Percentiles rank a stretch among this genome's conserved stretches.
phyloP scores from a whole-genome alignment of 129 eudicot species.

The Chrysanthemum makinoi region DNA sequence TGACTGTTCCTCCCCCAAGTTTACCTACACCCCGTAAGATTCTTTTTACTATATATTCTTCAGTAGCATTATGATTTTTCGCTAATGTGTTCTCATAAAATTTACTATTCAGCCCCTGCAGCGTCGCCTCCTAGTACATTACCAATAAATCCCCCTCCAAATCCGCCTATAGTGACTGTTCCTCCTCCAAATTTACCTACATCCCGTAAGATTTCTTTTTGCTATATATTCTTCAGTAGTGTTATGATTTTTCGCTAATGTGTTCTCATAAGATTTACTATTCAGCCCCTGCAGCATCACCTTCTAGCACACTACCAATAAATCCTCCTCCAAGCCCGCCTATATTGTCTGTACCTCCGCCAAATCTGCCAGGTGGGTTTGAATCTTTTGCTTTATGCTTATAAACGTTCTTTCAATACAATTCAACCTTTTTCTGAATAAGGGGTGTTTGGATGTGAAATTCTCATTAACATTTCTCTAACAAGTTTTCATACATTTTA shows the following conservation, averaged over 20 bases:
- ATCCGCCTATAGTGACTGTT: conserved; percentile 23
- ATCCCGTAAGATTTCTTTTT: background rate
- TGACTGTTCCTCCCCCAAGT: background rate
- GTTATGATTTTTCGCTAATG: too few relatives aligned
- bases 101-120: conserved; percentile 28
- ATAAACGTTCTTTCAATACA: background rate
- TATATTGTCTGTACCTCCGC: conserved; percentile 38
- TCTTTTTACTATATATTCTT: background rate
- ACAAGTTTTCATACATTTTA: background rate
- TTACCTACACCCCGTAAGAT: background rate
- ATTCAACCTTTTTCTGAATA: background rate
- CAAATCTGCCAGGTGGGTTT: conserved; percentile 48
- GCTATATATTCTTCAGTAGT: too few relatives aligned
- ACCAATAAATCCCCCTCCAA: conserved; percentile 31
- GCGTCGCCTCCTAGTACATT: conserved; percentile 30
- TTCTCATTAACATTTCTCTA: background rate
- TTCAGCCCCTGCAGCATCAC: conserved; percentile 24
- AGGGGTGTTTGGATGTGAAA: conserved; percentile 5
- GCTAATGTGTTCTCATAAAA: conserved; percentile 2
- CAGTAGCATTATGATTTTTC: background rate
- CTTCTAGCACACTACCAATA: conserved; percentile 28
- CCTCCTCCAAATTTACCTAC: conserved; percentile 46
- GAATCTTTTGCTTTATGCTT: background rate
- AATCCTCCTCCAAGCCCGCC: conserved; percentile 27
- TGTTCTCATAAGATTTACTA: too few relatives aligned